Conservation (phyloP, 768 basidiomycete genomes). For the Tulasnella calospora region DNA sequence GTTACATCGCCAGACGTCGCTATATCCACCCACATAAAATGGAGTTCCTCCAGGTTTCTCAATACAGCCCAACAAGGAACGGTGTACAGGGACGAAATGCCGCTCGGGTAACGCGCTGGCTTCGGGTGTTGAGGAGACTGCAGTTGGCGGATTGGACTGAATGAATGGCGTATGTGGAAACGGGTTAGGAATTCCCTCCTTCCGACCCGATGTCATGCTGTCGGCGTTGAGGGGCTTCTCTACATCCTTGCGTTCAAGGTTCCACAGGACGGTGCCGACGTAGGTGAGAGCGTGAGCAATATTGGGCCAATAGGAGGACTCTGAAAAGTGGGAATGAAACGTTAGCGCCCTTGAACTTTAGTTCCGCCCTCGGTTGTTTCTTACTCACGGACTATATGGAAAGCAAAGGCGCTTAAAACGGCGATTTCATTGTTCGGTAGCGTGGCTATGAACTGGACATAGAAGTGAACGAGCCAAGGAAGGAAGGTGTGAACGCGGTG, state of each 20-base stretch:
- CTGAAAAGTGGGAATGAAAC: not conserved
- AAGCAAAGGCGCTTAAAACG: constrained; percentile 56
- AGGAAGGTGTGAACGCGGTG: constrained; percentile 25
- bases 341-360: not conserved
- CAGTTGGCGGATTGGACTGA: no score
- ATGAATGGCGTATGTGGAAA: no score
- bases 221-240: constrained; percentile 14
- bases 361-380: not conserved
- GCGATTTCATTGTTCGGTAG: constrained; percentile 42
- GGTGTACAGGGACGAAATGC: no score
- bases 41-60: no score
- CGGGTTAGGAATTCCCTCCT: no score
- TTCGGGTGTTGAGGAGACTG: no score
- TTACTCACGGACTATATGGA: constrained; percentile 56
- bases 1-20: no score
- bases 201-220: not conserved
- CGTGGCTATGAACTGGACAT: constrained; percentile 30
- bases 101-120: no score
- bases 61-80: no score
- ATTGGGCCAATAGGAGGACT: constrained; percentile 62
- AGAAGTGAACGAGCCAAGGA: constrained; percentile 29
- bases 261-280: constrained; percentile 77
- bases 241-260: constrained; percentile 9
- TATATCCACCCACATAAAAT: no score
- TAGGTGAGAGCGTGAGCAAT: constrained; percentile 87